Evolutionary conservation across 345 rosid species (phyloP).

Genomic region (Salix udensis): DNA sequence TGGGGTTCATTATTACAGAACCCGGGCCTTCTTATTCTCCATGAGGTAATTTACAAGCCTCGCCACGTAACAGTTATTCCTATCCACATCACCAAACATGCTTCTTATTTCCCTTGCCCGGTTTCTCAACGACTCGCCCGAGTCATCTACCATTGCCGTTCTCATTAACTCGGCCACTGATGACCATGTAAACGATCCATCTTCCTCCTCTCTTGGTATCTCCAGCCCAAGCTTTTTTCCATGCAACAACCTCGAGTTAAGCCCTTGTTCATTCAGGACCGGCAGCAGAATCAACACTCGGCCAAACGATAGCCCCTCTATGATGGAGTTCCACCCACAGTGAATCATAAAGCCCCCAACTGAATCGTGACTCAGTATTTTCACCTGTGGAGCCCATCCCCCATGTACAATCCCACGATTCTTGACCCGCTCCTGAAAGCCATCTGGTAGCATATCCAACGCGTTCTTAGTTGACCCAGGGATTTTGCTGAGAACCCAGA

Average conservation of each 20-base stretch:
- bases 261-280: conserved; percentile 21
- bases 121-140: not conserved
- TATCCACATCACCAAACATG: not conserved
- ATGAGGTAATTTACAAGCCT: not conserved
- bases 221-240: conserved; percentile 21
- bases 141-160: not conserved
- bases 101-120: not conserved
- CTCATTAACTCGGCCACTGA: conserved; percentile 8
- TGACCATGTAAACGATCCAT: conserved; percentile 21
- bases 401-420: conserved; percentile 1
- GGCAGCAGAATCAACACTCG: conserved; percentile 20
- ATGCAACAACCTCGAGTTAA: conserved; percentile 21
- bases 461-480: conserved; percentile 10
- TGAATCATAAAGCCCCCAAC: conserved; percentile 29
- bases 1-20: too few relatives aligned
- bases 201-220: conserved; percentile 13
- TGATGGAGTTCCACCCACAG: conserved; percentile 23
- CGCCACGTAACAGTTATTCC: not conserved
- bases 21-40: not conserved
- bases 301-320: conserved; percentile 8
- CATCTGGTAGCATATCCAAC: conserved; percentile 18
- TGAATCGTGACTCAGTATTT: conserved; percentile 23
- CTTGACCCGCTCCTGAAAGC: conserved; percentile 10
- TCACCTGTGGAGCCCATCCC: conserved; percentile 22
- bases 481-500: conserved; percentile 36